A percentile compares a stretch with the other conserved stretches of the same genome.
Evolutionary conservation across 176 grass and related monocot species (phyloP).

Genomic region (Oryza punctata): DNA sequence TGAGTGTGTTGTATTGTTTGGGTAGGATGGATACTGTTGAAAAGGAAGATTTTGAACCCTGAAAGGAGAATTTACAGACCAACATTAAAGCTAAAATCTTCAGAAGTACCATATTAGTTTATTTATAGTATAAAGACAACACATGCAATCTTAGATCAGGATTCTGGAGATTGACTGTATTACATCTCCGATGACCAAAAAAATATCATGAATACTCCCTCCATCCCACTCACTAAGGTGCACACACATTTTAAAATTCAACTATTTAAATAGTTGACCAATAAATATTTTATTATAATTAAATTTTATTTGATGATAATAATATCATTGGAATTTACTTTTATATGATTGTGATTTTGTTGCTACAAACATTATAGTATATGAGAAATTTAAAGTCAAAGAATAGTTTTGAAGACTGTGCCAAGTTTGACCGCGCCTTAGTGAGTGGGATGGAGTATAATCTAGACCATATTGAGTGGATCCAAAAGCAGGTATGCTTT

Average conservation of each 20-base stretch:
- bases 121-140: conserved; percentile 20
- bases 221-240: too few species aligned
- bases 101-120: neutral
- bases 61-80: conserved; percentile 41
- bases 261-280: too few species aligned
- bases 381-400: too few species aligned
- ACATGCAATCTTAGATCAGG: conserved; percentile 10
- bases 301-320: too few species aligned
- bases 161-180: conserved; percentile 19
- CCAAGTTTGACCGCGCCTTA: too few species aligned
- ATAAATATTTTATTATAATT: too few species aligned
- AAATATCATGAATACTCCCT: conserved; percentile 27
- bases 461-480: neutral
- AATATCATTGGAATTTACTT: too few species aligned
- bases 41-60: conserved; percentile 87
- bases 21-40: conserved; percentile 65
- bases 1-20: conserved; percentile 35
- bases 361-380: too few species aligned
- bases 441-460: too few species aligned
- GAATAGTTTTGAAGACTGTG: too few species aligned
- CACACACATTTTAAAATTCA: too few species aligned
- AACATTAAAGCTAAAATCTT: conserved; percentile 29
- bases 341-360: too few species aligned
- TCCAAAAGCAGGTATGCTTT: conserved; percentile 30
- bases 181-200: neutral